Conservation (phyloP, 371 early-diverging fungal species). For the Rhizopus microsporus region DNA sequence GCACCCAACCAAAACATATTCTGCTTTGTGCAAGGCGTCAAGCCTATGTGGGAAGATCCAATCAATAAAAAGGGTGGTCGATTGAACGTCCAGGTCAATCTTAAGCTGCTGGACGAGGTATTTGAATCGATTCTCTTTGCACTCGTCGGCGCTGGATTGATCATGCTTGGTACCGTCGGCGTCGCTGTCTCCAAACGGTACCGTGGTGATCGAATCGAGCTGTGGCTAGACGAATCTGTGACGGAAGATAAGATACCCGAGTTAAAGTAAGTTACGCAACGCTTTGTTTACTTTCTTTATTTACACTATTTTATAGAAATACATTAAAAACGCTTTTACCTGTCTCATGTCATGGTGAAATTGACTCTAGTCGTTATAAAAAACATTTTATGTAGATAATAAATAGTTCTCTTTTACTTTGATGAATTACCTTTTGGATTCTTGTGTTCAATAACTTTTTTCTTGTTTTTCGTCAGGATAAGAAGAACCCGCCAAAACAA, state of each 20-base stretch:
- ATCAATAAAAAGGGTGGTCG: constrained; percentile 57
- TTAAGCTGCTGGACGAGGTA: constrained; percentile 37
- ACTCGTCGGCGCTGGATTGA: constrained; percentile 55
- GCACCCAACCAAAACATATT: constrained; percentile 53
- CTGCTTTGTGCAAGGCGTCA: constrained; percentile 56
- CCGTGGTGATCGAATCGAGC: constrained; percentile 60
- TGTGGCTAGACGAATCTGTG: constrained; percentile 49
- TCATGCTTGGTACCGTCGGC: constrained; percentile 35
- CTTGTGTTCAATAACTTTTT: too few relatives aligned
- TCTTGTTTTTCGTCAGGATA: too few relatives aligned
- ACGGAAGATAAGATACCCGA: constrained; percentile 19
- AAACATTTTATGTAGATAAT: constrained; percentile 43
- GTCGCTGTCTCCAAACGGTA: constrained; percentile 45
- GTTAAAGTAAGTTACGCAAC: constrained; percentile 30
- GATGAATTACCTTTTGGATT: too few relatives aligned
- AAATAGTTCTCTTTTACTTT: too few relatives aligned
- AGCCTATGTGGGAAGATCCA: constrained; percentile 67
- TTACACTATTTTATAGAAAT: constrained; percentile 11
- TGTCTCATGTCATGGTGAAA: constrained; percentile 26
- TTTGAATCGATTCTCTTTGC: constrained; percentile 55
- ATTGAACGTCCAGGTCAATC: constrained; percentile 22
- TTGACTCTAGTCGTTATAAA: constrained; percentile 49
- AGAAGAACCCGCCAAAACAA: too few relatives aligned
- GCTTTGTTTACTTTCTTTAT: constrained; percentile 5
- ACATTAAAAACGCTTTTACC: constrained; percentile 32